Percentiles rank a stretch among this genome's conserved stretches.
Conservation (phyloP, 1,284 basidiomycete genomes). For the Earliella scabrosa region DNA sequence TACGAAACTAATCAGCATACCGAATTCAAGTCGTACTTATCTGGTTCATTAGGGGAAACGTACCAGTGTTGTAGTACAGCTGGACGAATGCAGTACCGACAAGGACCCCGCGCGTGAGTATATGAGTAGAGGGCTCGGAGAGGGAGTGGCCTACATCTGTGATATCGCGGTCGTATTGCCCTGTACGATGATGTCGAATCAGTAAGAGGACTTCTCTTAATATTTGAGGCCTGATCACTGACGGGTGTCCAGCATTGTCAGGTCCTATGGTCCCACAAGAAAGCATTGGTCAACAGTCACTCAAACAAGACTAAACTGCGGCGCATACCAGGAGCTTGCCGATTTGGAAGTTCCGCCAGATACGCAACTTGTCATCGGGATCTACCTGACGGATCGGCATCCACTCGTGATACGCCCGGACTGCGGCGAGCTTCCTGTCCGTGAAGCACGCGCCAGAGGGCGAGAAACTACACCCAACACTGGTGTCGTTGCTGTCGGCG, state of each 20-base stretch:
- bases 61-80: conserved; percentile 62
- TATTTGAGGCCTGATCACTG: conserved; percentile 19
- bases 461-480: conserved; percentile 55
- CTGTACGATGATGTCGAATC: too few species aligned
- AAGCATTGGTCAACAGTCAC: too few species aligned
- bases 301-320: too few species aligned
- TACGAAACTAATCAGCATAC: too few species aligned
- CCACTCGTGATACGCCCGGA: conserved; percentile 73
- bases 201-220: too few species aligned
- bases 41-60: too few species aligned
- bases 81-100: too few species aligned
- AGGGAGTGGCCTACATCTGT: conserved; percentile 55
- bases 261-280: conserved; percentile 36
- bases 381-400: conserved; percentile 71
- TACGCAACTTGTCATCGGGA: conserved; percentile 62
- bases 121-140: too few species aligned
- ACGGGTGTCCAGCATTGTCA: conserved; percentile 69
- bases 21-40: too few species aligned
- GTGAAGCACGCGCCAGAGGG: conserved; percentile 63
- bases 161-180: conserved; percentile 68
- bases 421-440: conserved; percentile 65
- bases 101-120: too few species aligned
- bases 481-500: conserved; percentile 64
- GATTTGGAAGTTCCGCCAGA: conserved; percentile 72
- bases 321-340: conserved; percentile 52